Percentiles rank a stretch among this genome's conserved stretches.
phyloP scores from a whole-genome alignment of 2,329 filamentous ascomycete species.

The Colletotrichum sp. region DNA sequence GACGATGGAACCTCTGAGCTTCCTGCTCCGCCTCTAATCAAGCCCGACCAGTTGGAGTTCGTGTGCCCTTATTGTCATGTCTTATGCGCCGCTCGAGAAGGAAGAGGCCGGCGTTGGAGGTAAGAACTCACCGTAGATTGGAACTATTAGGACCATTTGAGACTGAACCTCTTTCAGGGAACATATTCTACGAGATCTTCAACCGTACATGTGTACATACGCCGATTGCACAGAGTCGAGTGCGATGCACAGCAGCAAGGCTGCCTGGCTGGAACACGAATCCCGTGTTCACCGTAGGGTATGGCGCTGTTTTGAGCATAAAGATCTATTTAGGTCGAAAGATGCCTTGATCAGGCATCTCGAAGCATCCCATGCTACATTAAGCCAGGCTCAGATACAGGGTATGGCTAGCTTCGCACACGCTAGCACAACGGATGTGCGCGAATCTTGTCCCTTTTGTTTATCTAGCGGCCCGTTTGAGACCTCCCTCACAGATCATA shows the following conservation, averaged over 20 bases:
- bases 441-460: not conserved
- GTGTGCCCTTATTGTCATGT: not conserved
- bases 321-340: not conserved
- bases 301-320: not conserved
- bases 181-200: not conserved
- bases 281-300: not conserved
- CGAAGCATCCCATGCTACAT: not conserved
- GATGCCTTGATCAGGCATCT: not conserved
- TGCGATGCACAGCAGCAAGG: not conserved
- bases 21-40: not conserved
- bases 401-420: not conserved
- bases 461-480: not conserved
- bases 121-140: not conserved
- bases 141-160: too few species aligned
- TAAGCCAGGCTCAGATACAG: not conserved
- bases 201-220: conserved; percentile 2
- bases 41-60: not conserved
- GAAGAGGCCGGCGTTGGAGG: not conserved
- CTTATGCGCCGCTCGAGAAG: not conserved
- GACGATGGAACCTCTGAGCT: not conserved
- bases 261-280: not conserved
- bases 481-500: not conserved
- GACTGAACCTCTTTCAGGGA: not conserved
- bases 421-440: not conserved
- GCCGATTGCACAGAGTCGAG: not conserved